These are phyloP conservation scores for Trichoderma hamatum DNA, from an alignment of 2,329 filamentous ascomycete species.

Conservation along the genomic window DNA sequence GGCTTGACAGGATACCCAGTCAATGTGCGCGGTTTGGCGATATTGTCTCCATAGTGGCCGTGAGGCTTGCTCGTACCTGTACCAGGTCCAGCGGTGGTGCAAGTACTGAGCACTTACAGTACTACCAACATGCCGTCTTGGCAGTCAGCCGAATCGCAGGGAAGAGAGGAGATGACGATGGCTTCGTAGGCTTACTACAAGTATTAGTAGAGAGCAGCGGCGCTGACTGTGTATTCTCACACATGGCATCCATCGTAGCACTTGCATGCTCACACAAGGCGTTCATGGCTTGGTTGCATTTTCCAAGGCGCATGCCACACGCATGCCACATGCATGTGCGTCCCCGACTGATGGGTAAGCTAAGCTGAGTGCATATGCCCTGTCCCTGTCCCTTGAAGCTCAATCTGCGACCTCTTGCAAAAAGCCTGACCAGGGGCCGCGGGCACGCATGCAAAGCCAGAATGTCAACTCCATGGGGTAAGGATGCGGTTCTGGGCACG, in stretches of 20 bases:
- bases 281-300: conserved; percentile 1
- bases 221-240: background rate
- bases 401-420: conserved; percentile 4
- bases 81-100: background rate
- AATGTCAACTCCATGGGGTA: conserved; percentile 25
- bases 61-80: conserved; percentile 1
- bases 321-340: conserved; percentile 18
- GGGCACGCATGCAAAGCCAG: conserved; percentile 6
- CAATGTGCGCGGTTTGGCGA: conserved; percentile 6
- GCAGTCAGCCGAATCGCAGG: background rate
- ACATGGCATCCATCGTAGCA: background rate
- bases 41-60: conserved; percentile 18
- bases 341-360: conserved; percentile 23
- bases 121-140: background rate
- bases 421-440: conserved; percentile 2
- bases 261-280: background rate
- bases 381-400: conserved; percentile 10
- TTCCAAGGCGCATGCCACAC: background rate
- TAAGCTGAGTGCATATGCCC: conserved; percentile 4
- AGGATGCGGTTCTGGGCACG: conserved; percentile 4
- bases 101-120: background rate
- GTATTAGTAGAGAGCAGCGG: background rate
- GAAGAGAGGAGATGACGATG: background rate
- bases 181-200: background rate
- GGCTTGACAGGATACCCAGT: conserved; percentile 17